Evolutionary conservation across 805 yeast species (phyloP).

Genomic region (Alloascoidea africana): DNA sequence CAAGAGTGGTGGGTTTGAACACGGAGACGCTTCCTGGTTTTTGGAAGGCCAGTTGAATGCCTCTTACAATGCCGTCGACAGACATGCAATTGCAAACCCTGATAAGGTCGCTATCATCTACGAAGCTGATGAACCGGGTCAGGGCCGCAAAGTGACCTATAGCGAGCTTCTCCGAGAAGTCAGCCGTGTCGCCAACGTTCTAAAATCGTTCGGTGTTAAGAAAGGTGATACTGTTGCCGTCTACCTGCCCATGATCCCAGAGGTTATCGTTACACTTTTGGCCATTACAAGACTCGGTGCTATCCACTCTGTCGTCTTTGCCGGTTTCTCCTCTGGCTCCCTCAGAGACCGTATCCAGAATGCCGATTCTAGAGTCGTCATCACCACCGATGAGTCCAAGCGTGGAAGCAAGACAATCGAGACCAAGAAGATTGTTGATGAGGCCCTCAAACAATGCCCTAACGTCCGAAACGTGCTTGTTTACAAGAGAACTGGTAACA

Average conservation of each 20-base stretch:
- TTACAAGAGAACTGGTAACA: constrained; percentile 73
- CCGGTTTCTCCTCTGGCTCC: constrained; percentile 92
- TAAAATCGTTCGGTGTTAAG: constrained; percentile 71
- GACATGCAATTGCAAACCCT: constrained; percentile 85
- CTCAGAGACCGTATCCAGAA: constrained; percentile 81
- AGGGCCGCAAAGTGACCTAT: constrained; percentile 60
- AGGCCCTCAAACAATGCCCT: constrained; percentile 63
- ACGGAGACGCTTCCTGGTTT: constrained; percentile 89
- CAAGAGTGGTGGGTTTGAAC: constrained; percentile 42
- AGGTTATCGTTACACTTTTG: constrained; percentile 85
- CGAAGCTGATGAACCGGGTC: constrained; percentile 83
- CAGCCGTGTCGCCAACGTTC: constrained; percentile 71
- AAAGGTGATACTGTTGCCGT: constrained; percentile 96
- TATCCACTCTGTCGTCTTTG: constrained; percentile 89
- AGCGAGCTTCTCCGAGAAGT: constrained; percentile 79
- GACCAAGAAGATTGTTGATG: constrained; percentile 91
- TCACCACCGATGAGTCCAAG: constrained; percentile 90
- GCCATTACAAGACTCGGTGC: constrained; percentile 94
- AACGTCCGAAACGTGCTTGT: constrained; percentile 73
- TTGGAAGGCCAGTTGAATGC: constrained; percentile 89
- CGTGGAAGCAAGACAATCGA: constrained; percentile 91
- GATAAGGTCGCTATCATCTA: constrained; percentile 73
- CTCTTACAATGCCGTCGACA: constrained; percentile 83
- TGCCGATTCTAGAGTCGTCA: constrained; percentile 72
- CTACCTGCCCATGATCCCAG: constrained; percentile 95